Conservation (phyloP, 257 asterid species). For the Penstemon davidsonii region DNA sequence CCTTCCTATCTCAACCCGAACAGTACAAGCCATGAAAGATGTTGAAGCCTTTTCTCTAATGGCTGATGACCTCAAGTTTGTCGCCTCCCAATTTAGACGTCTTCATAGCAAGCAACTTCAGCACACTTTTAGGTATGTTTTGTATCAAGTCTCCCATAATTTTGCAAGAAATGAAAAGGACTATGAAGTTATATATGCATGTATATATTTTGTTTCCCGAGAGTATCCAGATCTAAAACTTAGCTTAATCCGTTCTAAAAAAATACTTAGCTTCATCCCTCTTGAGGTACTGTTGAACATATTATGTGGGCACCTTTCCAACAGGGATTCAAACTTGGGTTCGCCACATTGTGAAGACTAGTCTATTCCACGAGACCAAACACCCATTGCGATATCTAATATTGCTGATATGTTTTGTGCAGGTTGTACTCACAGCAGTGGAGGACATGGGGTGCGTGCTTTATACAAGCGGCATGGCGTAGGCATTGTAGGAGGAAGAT, state of each 20-base stretch:
- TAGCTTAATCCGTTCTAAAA: no score
- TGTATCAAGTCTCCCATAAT: background rate
- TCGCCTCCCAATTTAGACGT: constrained; percentile 45
- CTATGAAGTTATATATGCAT: no score
- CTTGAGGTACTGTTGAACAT: no score
- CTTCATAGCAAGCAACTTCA: constrained; percentile 49
- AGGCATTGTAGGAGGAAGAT: constrained; percentile 50
- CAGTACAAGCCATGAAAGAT: constrained; percentile 44
- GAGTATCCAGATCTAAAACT: no score
- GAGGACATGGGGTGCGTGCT: constrained; percentile 72
- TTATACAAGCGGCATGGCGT: constrained; percentile 74
- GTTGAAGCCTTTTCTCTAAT: constrained; percentile 48
- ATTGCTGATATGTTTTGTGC: constrained; percentile 3
- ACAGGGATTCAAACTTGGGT: no score
- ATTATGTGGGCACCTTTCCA: no score
- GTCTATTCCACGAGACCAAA: background rate
- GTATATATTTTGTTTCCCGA: no score
- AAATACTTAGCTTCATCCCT: no score
- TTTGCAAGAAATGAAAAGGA: background rate
- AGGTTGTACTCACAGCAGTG: constrained; percentile 68
- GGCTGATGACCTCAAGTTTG: constrained; percentile 43
- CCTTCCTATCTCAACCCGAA: constrained; percentile 56
- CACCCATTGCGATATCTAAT: background rate
- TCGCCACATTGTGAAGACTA: no score
- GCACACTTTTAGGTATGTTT: constrained; percentile 40